These are phyloP conservation scores for Sonneratia alba DNA, from an alignment of 345 rosid species.

Conservation along the genomic window DNA sequence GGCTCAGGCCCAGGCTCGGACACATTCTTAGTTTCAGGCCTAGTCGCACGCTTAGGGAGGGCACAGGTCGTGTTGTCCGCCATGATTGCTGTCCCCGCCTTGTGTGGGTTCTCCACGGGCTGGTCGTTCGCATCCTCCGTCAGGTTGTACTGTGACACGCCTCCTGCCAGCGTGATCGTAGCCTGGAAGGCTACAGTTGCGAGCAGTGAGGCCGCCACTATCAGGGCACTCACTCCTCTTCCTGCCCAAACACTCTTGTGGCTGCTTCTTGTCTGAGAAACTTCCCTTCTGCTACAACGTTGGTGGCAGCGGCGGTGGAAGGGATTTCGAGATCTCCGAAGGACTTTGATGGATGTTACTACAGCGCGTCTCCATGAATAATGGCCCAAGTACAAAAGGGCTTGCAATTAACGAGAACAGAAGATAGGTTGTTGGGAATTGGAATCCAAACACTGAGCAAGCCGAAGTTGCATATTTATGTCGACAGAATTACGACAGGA, in stretches of 20 bases:
- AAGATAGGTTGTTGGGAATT: too few species aligned
- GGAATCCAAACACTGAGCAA: too few species aligned
- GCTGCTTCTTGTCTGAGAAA: background rate
- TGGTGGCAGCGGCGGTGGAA: background rate
- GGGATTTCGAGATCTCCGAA: background rate
- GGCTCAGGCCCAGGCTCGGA: too few species aligned
- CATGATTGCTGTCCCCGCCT: constrained; percentile 21
- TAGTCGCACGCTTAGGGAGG: too few species aligned
- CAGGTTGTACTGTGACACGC: constrained; percentile 16
- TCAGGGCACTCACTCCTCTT: constrained; percentile 15
- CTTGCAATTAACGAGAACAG: too few species aligned
- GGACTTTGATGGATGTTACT: too few species aligned
- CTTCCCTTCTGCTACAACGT: background rate
- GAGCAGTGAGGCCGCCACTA: constrained; percentile 22
- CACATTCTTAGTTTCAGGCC: too few species aligned
- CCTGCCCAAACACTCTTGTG: constrained; percentile 13
- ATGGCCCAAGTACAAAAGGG: too few species aligned
- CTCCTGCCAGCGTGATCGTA: constrained; percentile 21
- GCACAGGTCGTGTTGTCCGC: constrained; percentile 1
- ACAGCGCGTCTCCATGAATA: too few species aligned
- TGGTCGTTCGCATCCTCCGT: constrained; percentile 4
- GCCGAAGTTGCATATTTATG: too few species aligned
- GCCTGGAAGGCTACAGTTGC: constrained; percentile 29
- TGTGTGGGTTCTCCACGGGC: constrained; percentile 2
- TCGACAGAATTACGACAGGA: too few species aligned